Base-by-base conservation (phyloP, 2,329 filamentous ascomycete species). In the Aureobasidium namibiae region DNA sequence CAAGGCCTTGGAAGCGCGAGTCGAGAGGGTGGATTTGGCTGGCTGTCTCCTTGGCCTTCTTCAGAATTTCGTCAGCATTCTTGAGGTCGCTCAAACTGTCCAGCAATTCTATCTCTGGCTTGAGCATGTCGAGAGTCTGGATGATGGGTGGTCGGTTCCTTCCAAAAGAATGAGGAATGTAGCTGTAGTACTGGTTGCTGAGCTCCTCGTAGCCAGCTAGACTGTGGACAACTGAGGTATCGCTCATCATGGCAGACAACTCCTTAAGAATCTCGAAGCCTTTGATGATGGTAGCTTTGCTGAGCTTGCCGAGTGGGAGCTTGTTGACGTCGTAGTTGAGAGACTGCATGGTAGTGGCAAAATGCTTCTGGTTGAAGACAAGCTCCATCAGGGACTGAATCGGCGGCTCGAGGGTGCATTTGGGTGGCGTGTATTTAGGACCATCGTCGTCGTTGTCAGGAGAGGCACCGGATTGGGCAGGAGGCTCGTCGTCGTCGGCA, bases 31-130 rank as follows among this genome's bases (percentile, higher is more conserved):
- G 82, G 16, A 89, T 67, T 13, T 75, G 74, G 60, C 74, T 71
- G 5, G 74, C 71, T 9, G 79, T 76, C 29, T 81, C 74, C 39
- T 74, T 73, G 62, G 77, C 73, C 38, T 75, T 75, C 72, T 89
- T 91, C 81, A 95, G 86, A 67, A 95, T 87, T 26, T 86, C 81
- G 23, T 84, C 82, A 1, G 89, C 86, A 61, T 89, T 86, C 72
- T 92, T 91, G 88, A 95, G 92, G 67, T 94, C 89, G 2, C 85
- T 86, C 69, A 95, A 75, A 62, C 85, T 88, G 67, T 95, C 89
- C 0, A 95, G 81, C 64, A 95, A 79, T 45, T 89, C 87, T 65
- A 92, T 81, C 73, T 95, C 90, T 65, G 75, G 80, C 74, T 92
- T 90, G 65, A 95, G 80, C 64, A 80, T 72, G 1, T 65, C 64